Evolutionary conservation across 75 land plant genomes (phyloP).

Genomic region (Selaginella tamariscina): DNA sequence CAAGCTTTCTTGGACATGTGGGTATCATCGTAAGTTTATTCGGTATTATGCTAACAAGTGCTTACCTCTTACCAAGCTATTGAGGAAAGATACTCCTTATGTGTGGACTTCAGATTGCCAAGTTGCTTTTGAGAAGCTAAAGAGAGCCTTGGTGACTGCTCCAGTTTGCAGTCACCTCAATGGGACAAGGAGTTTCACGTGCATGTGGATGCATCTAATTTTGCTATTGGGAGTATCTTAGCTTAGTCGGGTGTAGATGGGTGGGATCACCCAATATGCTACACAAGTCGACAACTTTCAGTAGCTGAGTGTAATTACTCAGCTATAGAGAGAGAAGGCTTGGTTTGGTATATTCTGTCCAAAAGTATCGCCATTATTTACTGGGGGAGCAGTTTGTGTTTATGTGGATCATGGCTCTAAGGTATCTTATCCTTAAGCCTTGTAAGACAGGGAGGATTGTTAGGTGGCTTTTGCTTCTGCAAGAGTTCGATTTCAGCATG

Average conservation of each 20-base stretch:
- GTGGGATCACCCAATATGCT: constrained; percentile 12
- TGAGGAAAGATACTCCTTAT: not conserved
- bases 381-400: not conserved
- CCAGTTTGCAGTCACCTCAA: constrained; percentile 8
- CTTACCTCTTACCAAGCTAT: not conserved
- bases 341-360: constrained; percentile 6
- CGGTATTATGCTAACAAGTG: not conserved
- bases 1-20: constrained; percentile 11
- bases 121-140: constrained; percentile 4
- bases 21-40: constrained; percentile 11
- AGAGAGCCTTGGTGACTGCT: not conserved
- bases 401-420: not conserved
- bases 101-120: not conserved
- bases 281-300: not conserved
- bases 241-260: not conserved
- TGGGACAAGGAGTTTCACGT: constrained; percentile 4
- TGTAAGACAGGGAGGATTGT: not conserved
- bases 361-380: constrained; percentile 11
- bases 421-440: constrained; percentile 7
- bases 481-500: constrained; percentile 4
- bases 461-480: constrained; percentile 10
- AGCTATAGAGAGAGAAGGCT: constrained; percentile 6
- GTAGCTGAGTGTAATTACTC: constrained; percentile 10
- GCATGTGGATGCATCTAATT: constrained; percentile 13
- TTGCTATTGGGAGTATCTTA: not conserved